Percentiles rank a stretch among this genome's conserved stretches.
phyloP scores from a whole-genome alignment of 371 early-diverging fungal species.

The Dichotomocladium elegans region DNA sequence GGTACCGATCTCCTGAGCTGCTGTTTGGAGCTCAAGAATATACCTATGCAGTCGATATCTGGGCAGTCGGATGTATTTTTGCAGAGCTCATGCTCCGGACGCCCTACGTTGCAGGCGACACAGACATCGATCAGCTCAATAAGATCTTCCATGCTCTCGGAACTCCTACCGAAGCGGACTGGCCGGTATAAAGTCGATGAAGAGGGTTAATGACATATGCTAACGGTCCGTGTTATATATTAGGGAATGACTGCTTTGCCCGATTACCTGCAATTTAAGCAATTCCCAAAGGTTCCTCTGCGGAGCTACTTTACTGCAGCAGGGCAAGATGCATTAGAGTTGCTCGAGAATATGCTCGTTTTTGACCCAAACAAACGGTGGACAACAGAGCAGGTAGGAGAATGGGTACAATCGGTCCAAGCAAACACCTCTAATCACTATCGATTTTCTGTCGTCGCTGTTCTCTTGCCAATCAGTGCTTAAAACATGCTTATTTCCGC shows the following conservation, averaged over 20 bases:
- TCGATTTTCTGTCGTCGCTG: too few species aligned
- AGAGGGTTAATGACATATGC: not conserved
- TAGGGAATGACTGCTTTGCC: constrained; percentile 76
- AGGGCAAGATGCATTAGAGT: constrained; percentile 84
- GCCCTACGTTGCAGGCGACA: constrained; percentile 93
- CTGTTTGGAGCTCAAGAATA: constrained; percentile 93
- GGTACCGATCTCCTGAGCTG: constrained; percentile 99
- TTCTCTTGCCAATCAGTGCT: too few species aligned
- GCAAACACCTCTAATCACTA: not conserved
- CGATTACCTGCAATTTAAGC: constrained; percentile 62
- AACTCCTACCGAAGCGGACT: constrained; percentile 94
- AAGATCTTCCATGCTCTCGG: constrained; percentile 95
- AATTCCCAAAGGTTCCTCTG: constrained; percentile 74
- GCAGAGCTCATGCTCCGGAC: constrained; percentile 97
- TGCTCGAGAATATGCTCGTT: constrained; percentile 88
- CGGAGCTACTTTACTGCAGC: constrained; percentile 90
- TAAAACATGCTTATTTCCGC: constrained; percentile 89
- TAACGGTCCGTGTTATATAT: not conserved
- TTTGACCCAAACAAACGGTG: constrained; percentile 93
- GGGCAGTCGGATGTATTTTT: constrained; percentile 99
- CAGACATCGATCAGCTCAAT: constrained; percentile 94
- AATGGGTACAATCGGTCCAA: not conserved
- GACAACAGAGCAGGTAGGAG: constrained; percentile 71
- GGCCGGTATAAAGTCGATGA: constrained; percentile 72
- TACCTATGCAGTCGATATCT: constrained; percentile 92